Evolutionary conservation across 2,329 filamentous ascomycete genomes (phyloP), one percentile per base, ranked within the genome.

Genomic region (Xylariales sp.): DNA sequence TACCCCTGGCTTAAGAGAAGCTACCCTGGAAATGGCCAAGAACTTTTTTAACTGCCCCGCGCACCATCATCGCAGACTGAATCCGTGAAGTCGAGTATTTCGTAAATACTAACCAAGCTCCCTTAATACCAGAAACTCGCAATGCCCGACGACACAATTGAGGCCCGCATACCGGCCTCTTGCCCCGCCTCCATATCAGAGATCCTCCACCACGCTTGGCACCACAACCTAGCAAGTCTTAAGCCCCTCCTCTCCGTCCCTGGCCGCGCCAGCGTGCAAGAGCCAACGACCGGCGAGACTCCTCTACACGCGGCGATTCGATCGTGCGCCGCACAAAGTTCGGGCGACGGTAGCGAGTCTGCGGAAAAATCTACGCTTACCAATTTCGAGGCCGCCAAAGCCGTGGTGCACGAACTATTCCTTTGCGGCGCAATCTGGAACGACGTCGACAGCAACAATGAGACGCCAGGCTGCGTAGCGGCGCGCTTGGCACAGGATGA

Each of bases 401-500:
- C 89, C 60, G 90, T 91, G 0, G 83, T 97, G 4, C 87, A 88
- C 72, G 87, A 96, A 76, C 85, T 98, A 7, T 89, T 98, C 68
- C 87, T 94, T 75, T 91, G 92, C 73, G 96, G 96, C 39, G 96
- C 93, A 10, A 97, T 98, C 73, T 99, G 96, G 96, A 99, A 99
- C 81, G 94, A 97, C 78, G 84, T 98, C 64, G 93, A 98, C 79
- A 82, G 84, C 72, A 91, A 93, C 73, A 87, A 93, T 74, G 95
- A 98, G 84, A 98, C 96, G 3, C 94, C 96, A 0, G 96, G 94
- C 7, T 98, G 95, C 78, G 83, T 97, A 50, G 96, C 96, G 8
- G 84, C 85, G 65, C 83, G 89, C 32, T 78, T 97, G 30, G 91
- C 91, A 0, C 83, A 92, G 74, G 85, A 81, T 62, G 86, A 88